Base-by-base conservation (phyloP, 1,284 basidiomycete genomes). In the Cutaneotrichosporon cyanovorans region DNA sequence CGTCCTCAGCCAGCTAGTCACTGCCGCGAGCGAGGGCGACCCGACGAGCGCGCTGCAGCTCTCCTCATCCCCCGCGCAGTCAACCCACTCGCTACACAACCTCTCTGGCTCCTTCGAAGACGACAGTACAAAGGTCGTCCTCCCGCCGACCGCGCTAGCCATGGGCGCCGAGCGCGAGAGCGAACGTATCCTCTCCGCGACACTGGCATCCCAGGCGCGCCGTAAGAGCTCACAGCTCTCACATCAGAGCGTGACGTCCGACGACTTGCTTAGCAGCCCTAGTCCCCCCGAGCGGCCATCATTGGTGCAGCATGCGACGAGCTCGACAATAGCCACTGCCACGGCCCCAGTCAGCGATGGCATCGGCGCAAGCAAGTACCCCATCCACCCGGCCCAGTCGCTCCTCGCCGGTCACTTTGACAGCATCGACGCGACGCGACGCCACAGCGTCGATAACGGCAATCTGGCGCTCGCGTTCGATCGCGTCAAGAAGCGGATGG, bases 371-470 rank as follows among this genome's bases (percentile, higher is more conserved):
- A 9, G 9, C 15, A 15, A 15, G 8, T 22, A 11, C 12, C 36
- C 36, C 10, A 4, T 22, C 20, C 18, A 37, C 12, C 12, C 19
- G n/a, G 19, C 20, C 19, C 19, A 37, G 7, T 21, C 36, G 20
- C 36, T 37, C 19, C 19, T 37, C 5, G 30, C 37, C 25, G 37
- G 30, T 16, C 9, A 36, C 37, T 3, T 18, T 19, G 19, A 19
- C 37, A 8, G 18, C 16, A 18, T 16, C 15, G 52, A 50, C 15
- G 42, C 42, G 6, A 31, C 44, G 0, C 34, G 80, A n/a, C 67
- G 87, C 48, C 75, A 84, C 39, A 87, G 85, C 63, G 85, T 88
- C 50, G 88, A 91, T 65, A 78, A 86, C 34, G 87, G 87, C 21
- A 87, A 87, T 33, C 77, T 91, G 47, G 80, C 82, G 47, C 79